Percentiles rank a stretch among this genome's conserved stretches.
Conservation (phyloP, 257 asterid species). For the Penstemon eatonii region DNA sequence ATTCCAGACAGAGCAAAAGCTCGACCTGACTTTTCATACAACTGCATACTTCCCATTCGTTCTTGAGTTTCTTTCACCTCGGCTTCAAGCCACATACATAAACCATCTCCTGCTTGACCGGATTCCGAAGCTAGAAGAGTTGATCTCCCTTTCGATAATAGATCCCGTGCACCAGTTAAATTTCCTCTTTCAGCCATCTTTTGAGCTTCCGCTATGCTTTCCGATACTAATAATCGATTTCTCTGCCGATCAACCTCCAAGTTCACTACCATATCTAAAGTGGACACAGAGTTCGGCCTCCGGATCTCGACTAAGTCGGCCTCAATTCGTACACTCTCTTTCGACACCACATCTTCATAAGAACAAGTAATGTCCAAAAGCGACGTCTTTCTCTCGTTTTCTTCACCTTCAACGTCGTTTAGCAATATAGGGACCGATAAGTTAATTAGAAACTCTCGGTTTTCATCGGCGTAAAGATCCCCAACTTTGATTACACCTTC, state of each 20-base stretch:
- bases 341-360: constrained; percentile 15
- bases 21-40: constrained; percentile 23
- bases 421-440: constrained; percentile 19
- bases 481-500: constrained; percentile 17
- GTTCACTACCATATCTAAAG: constrained; percentile 13
- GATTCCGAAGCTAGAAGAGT: constrained; percentile 14
- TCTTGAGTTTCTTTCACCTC: constrained; percentile 26
- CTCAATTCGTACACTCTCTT: constrained; percentile 18
- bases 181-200: constrained; percentile 24
- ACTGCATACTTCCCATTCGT: constrained; percentile 16
- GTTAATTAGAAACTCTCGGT: constrained; percentile 21
- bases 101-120: constrained; percentile 28
- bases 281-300: constrained; percentile 9
- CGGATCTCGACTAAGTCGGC: constrained; percentile 16
- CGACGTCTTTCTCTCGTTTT: not conserved
- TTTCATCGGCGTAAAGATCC: constrained; percentile 26
- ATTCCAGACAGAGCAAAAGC: constrained; percentile 35
- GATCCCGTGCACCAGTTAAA: constrained; percentile 1
- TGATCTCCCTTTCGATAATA: constrained; percentile 5
- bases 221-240: constrained; percentile 16
- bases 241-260: constrained; percentile 25
- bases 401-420: not conserved
- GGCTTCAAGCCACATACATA: constrained; percentile 27
- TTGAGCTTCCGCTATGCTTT: constrained; percentile 25
- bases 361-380: constrained; percentile 27